Evolutionary conservation across 2,329 filamentous ascomycete species (phyloP).

Genomic region (Aspergillus fructus): DNA sequence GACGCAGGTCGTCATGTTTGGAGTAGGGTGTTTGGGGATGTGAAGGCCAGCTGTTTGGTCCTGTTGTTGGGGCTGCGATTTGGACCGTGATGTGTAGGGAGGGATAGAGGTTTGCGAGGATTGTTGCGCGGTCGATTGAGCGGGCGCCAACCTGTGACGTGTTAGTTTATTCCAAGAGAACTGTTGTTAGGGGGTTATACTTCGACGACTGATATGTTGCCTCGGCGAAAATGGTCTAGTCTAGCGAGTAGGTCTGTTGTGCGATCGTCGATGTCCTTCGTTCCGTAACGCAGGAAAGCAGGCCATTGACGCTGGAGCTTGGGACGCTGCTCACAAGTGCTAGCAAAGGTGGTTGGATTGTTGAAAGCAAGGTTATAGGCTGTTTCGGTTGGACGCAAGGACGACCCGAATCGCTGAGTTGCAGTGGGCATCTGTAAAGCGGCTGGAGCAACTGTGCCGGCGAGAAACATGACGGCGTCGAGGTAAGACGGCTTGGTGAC

Average conservation of each 20-base stretch:
- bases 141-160: constrained; percentile 5
- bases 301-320: constrained; percentile 12
- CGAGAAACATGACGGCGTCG: constrained; percentile 43
- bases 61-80: not conserved
- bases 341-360: constrained; percentile 2
- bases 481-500: constrained; percentile 32
- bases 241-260: constrained; percentile 8
- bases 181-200: not conserved
- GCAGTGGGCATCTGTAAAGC: constrained; percentile 37
- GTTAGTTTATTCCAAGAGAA: not conserved
- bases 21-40: not conserved
- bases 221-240: constrained; percentile 3
- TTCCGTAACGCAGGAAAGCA: constrained; percentile 10
- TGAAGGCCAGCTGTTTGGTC: not conserved
- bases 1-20: not conserved
- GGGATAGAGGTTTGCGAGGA: constrained; percentile 8
- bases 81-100: constrained; percentile 10
- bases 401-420: constrained; percentile 19
- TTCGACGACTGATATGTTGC: constrained; percentile 10
- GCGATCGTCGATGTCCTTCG: constrained; percentile 1
- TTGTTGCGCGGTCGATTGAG: constrained; percentile 3
- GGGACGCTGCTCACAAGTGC: constrained; percentile 5
- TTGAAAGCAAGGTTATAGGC: constrained; percentile 6
- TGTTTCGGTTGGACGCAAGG: not conserved
- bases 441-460: constrained; percentile 33